These are phyloP conservation scores for Astragalus glycyphyllos DNA, from an alignment of 306 rosid genomes.

Conservation along the genomic window DNA sequence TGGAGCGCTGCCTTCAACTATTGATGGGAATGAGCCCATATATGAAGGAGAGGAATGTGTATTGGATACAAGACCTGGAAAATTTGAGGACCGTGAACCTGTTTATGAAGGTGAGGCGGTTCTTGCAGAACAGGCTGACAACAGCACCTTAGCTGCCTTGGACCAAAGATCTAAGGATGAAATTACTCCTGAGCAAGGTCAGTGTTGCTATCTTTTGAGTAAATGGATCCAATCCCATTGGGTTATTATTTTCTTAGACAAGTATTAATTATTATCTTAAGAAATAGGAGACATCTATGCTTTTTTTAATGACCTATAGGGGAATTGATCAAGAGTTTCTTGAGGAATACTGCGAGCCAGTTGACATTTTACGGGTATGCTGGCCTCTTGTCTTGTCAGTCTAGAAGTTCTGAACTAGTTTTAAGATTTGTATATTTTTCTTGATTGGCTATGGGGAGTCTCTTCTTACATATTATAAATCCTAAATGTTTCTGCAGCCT, in stretches of 20 bases:
- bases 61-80: slow-evolving; percentile 55
- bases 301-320: slow-evolving; percentile 63
- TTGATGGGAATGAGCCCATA: slow-evolving; percentile 81
- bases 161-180: slow-evolving; percentile 60
- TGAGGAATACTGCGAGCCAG: slow-evolving; percentile 93
- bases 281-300: background rate
- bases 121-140: slow-evolving; percentile 86
- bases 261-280: slow-evolving; percentile 36
- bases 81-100: slow-evolving; percentile 74
- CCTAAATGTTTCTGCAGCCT: slow-evolving; percentile 67
- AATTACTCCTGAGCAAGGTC: slow-evolving; percentile 82
- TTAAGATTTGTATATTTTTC: slow-evolving; percentile 31
- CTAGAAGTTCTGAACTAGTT: slow-evolving; percentile 29
- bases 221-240: slow-evolving; percentile 25
- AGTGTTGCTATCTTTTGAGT: slow-evolving; percentile 38
- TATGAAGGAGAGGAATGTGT: slow-evolving; percentile 98
- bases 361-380: slow-evolving; percentile 87
- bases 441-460: slow-evolving; percentile 16
- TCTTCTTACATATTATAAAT: slow-evolving; percentile 13
- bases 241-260: slow-evolving; percentile 30
- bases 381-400: slow-evolving; percentile 24
- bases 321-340: slow-evolving; percentile 77
- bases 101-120: slow-evolving; percentile 93
- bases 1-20: slow-evolving; percentile 66
- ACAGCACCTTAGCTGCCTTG: slow-evolving; percentile 55